These are phyloP conservation scores for Westerdykella sp. DNA, from an alignment of 2,329 filamentous ascomycete genomes.

Conservation along the genomic window DNA sequence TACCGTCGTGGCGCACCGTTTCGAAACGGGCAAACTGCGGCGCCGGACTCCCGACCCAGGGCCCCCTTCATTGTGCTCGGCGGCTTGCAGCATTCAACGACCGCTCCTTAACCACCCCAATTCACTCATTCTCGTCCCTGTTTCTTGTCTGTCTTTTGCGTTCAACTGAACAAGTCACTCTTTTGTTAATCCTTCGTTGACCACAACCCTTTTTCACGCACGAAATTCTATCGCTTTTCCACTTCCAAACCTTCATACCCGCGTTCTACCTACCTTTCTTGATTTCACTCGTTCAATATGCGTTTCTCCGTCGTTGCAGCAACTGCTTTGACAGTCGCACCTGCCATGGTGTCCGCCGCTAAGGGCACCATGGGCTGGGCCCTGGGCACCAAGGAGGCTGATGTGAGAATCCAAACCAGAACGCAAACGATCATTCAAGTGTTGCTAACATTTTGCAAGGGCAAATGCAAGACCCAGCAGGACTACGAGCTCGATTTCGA, in stretches of 20 bases:
- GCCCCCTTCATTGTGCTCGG: constrained; percentile 14
- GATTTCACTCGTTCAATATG: constrained; percentile 19
- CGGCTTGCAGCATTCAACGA: constrained; percentile 7
- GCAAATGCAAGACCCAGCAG: constrained; percentile 53
- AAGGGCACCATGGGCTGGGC: constrained; percentile 58
- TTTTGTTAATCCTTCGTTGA: constrained; percentile 1
- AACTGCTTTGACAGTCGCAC: constrained; percentile 34
- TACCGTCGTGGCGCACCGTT: constrained; percentile 4
- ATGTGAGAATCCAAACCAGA: constrained; percentile 33
- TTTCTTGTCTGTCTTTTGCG: constrained; percentile 8
- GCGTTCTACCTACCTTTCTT: not conserved
- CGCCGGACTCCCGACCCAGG: constrained; percentile 38
- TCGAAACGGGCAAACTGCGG: constrained; percentile 7
- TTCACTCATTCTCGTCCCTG: constrained; percentile 21
- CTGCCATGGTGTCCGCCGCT: constrained; percentile 45
- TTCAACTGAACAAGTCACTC: constrained; percentile 14
- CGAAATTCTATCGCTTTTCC: not conserved
- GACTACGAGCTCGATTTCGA: constrained; percentile 64
- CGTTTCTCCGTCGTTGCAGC: constrained; percentile 30
- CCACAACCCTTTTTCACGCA: constrained; percentile 1
- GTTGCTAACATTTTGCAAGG: constrained; percentile 1
- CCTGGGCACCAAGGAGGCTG: constrained; percentile 57
- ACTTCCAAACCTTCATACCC: not conserved
- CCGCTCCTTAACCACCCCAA: constrained; percentile 9
- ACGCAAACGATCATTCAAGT: not conserved